Evolutionary conservation across 352 stramenopile genomes (phyloP).

Genomic region (Globisporangium megalacanthum): DNA sequence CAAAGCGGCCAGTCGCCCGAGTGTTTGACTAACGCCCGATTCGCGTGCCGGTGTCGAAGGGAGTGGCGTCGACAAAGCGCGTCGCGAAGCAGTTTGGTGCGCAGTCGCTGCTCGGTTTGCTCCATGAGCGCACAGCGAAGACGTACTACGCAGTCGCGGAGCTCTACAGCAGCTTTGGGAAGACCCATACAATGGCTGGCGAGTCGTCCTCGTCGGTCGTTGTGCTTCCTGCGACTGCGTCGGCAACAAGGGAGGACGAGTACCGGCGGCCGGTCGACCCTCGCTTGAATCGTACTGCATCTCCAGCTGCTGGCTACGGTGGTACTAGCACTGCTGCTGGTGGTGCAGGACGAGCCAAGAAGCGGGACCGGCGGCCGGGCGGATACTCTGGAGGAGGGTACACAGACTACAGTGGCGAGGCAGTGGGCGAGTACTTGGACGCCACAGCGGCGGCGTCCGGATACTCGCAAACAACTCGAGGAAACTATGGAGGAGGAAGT

Average conservation of each 20-base stretch:
- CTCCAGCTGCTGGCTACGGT: background rate
- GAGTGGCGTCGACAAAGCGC: constrained; percentile 73
- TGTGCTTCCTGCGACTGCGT: constrained; percentile 4
- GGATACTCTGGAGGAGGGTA: background rate
- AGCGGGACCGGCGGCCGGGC: constrained; percentile 7
- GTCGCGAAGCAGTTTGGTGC: constrained; percentile 75
- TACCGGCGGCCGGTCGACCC: constrained; percentile 20
- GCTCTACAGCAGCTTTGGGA: constrained; percentile 55
- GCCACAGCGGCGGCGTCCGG: constrained; percentile 9
- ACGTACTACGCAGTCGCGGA: constrained; percentile 66
- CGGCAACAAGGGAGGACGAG: background rate
- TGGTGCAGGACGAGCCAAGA: constrained; percentile 4
- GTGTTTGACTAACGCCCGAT: background rate
- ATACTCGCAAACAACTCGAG: constrained; percentile 15
- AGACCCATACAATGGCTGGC: constrained; percentile 21
- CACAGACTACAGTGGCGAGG: constrained; percentile 18
- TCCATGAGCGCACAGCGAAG: constrained; percentile 45
- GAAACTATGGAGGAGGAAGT: constrained; percentile 10
- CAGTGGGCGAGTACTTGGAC: constrained; percentile 15
- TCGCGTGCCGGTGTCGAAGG: constrained; percentile 20
- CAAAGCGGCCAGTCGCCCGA: background rate
- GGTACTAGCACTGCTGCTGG: constrained; percentile 8
- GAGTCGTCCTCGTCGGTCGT: constrained; percentile 19
- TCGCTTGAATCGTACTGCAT: constrained; percentile 18
- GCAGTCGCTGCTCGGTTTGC: constrained; percentile 57